Evolutionary conservation across 129 eudicot genomes (phyloP).

Genomic region (carrot (Daucus carota)): DH1_v3.0 NC_030382.2:53378501-53379000

Average conservation of each 20-base stretch:
- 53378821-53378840: neutral
- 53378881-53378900: neutral
- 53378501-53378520: neutral
- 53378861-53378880: neutral
- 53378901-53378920: constrained; percentile 98
- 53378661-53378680: neutral
- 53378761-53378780: too few species aligned
- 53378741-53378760: neutral
- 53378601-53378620: neutral
- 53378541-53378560: neutral
- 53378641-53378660: too few species aligned
- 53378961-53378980: constrained; percentile 99
- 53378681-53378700: neutral
- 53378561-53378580: neutral
- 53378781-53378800: too few species aligned
- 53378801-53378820: neutral
- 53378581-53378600: neutral
- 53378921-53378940: constrained; percentile 98
- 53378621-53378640: too few species aligned
- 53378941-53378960: constrained; percentile 95
- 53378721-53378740: neutral
- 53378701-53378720: neutral
- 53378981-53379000: constrained; percentile 99
- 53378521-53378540: neutral
- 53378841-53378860: neutral